A percentile compares a stretch with the other conserved stretches of the same genome.
phyloP scores from a whole-genome alignment of 305 asterid genomes.

The Fraxinus platypoda region DNA sequence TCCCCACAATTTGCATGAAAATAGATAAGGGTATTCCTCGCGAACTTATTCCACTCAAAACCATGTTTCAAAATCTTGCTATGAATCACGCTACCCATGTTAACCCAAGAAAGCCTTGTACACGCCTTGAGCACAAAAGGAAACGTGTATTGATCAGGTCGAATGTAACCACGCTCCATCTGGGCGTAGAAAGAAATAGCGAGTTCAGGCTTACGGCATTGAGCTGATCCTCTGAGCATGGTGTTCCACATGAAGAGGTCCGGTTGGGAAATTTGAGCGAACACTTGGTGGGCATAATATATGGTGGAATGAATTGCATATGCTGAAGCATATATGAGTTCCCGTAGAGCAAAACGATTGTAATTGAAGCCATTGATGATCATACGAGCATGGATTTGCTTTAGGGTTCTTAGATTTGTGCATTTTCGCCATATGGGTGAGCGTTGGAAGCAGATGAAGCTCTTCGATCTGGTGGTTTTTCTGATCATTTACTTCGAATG shows the following conservation, averaged over 20 bases:
- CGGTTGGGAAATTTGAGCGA: conserved; percentile 55
- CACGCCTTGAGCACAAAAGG: conserved; percentile 68
- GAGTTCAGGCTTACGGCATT: conserved; percentile 54
- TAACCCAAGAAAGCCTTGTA: conserved; percentile 52
- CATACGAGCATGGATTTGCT: conserved; percentile 52
- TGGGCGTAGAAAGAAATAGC: conserved; percentile 39
- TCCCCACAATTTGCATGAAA: conserved; percentile 70
- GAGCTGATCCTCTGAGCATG: conserved; percentile 73
- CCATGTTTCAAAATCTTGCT: conserved; percentile 58
- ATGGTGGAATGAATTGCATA: conserved; percentile 36
- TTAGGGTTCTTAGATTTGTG: conserved; percentile 43
- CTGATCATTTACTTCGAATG: conserved; percentile 35
- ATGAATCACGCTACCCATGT: conserved; percentile 41
- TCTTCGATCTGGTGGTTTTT: conserved; percentile 32
- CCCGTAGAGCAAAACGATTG: conserved; percentile 42
- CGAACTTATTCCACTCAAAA: conserved; percentile 53
- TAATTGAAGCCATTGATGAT: conserved; percentile 44
- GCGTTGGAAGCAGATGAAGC: conserved; percentile 32
- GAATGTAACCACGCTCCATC: conserved; percentile 38
- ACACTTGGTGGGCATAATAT: conserved; percentile 59
- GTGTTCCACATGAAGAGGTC: conserved; percentile 73
- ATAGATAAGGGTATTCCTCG: conserved; percentile 55
- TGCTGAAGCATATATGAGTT: conserved; percentile 52
- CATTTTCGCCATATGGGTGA: conserved; percentile 55
- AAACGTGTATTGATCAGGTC: conserved; percentile 57